phyloP scores from a whole-genome alignment of 305 asterid species.

The Fraxinus paxiana region DNA sequence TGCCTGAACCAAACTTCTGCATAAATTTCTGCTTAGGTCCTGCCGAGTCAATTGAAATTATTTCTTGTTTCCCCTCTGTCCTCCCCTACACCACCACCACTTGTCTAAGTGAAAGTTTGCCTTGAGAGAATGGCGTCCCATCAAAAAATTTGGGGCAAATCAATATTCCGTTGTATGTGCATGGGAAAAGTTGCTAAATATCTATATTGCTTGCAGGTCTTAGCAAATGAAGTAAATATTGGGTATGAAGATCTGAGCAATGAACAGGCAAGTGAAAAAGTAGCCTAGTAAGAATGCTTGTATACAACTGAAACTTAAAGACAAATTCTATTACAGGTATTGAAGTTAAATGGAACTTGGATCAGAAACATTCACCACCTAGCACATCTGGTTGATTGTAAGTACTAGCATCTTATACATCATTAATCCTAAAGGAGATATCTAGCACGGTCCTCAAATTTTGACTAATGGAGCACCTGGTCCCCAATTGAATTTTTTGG shows the following conservation, averaged over 20 bases:
- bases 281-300: background rate
- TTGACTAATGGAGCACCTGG: background rate
- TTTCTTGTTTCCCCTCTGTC: background rate
- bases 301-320: background rate
- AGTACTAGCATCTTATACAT: slow-evolving; percentile 29
- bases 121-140: background rate
- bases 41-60: background rate
- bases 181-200: background rate
- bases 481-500: background rate
- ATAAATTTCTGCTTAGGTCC: background rate
- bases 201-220: slow-evolving; percentile 46
- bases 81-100: background rate
- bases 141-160: background rate
- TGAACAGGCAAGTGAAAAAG: slow-evolving; percentile 65
- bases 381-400: slow-evolving; percentile 87
- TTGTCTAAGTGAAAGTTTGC: background rate
- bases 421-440: background rate
- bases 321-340: slow-evolving; percentile 54
- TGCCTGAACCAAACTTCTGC: background rate
- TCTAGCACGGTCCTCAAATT: background rate
- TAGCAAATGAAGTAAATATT: slow-evolving; percentile 88
- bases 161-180: background rate
- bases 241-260: slow-evolving; percentile 96
- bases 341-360: slow-evolving; percentile 74
- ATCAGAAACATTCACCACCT: slow-evolving; percentile 88